These are phyloP conservation scores for Kodamaea sagamina DNA, from an alignment of 805 yeast species.

Conservation along the genomic window DNA sequence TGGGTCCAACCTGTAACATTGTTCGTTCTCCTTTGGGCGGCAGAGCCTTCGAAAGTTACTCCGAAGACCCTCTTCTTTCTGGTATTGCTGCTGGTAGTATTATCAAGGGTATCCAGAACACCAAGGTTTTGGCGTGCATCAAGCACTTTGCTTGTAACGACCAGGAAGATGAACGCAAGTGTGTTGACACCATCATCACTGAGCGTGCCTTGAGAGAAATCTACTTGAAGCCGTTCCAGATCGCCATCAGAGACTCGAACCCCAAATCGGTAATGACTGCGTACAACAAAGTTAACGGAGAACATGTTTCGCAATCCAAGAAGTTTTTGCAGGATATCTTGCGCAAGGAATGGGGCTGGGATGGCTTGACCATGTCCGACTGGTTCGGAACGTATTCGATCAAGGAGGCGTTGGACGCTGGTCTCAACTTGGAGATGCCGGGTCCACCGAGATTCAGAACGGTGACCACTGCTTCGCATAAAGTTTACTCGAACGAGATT, in stretches of 20 bases:
- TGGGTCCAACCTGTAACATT: slow-evolving; percentile 52
- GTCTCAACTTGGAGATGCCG: slow-evolving; percentile 68
- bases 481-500: slow-evolving; percentile 43
- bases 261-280: slow-evolving; percentile 63
- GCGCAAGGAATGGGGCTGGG: slow-evolving; percentile 57
- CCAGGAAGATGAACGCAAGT: slow-evolving; percentile 55
- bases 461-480: slow-evolving; percentile 42
- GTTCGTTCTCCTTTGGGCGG: slow-evolving; percentile 62
- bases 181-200: slow-evolving; percentile 50
- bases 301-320: slow-evolving; percentile 52
- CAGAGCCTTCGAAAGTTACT: slow-evolving; percentile 60
- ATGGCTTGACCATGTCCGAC: slow-evolving; percentile 61
- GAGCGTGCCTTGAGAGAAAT: slow-evolving; percentile 66
- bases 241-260: slow-evolving; percentile 53
- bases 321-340: slow-evolving; percentile 47
- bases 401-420: slow-evolving; percentile 50
- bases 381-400: slow-evolving; percentile 63
- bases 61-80: slow-evolving; percentile 57
- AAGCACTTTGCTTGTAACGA: slow-evolving; percentile 68
- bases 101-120: slow-evolving; percentile 55
- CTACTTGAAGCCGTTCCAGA: slow-evolving; percentile 62
- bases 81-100: slow-evolving; percentile 53
- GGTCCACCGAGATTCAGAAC: slow-evolving; percentile 57
- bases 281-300: slow-evolving; percentile 65
- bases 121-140: slow-evolving; percentile 53